Evolutionary conservation across 768 basidiomycete species (phyloP).

Genomic region (Calocybe gangraenosa): DNA sequence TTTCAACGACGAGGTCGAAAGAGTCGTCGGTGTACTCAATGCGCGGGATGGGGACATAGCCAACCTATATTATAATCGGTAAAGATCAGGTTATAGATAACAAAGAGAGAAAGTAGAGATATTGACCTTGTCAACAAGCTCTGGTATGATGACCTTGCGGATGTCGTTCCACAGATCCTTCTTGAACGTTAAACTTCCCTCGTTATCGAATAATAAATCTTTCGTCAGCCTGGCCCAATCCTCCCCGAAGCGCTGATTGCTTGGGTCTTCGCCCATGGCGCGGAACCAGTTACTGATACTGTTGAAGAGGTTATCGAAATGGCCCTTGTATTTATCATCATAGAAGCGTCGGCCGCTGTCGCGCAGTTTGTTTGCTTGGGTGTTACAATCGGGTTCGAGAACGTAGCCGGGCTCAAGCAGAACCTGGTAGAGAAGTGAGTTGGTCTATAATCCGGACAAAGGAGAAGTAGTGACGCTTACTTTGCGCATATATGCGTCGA

Average conservation of each 20-base stretch:
- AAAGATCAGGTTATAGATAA: too few relatives aligned
- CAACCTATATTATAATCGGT: slow-evolving; percentile 37
- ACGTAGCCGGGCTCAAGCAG: slow-evolving; percentile 84
- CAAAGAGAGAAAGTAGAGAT: background rate
- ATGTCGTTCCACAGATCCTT: slow-evolving; percentile 87
- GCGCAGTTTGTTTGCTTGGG: slow-evolving; percentile 56
- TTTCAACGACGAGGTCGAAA: slow-evolving; percentile 90
- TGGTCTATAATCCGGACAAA: too few relatives aligned
- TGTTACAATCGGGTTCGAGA: slow-evolving; percentile 71
- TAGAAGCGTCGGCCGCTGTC: slow-evolving; percentile 79
- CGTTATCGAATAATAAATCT: slow-evolving; percentile 77
- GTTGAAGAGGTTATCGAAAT: slow-evolving; percentile 80
- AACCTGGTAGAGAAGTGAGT: too few relatives aligned
- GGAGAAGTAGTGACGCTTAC: too few relatives aligned
- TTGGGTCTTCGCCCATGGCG: slow-evolving; percentile 80
- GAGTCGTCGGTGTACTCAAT: slow-evolving; percentile 89
- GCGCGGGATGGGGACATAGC: slow-evolving; percentile 86
- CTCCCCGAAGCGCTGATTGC: slow-evolving; percentile 74
- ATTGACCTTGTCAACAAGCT: slow-evolving; percentile 67
- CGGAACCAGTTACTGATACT: slow-evolving; percentile 75
- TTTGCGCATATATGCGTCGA: slow-evolving; percentile 64
- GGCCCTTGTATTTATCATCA: slow-evolving; percentile 54
- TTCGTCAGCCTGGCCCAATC: slow-evolving; percentile 80
- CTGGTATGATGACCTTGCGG: slow-evolving; percentile 75
- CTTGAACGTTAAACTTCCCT: slow-evolving; percentile 86